Evolutionary conservation across 2,329 filamentous ascomycete genomes (phyloP).

Genomic region (Exophiala bonariae): DNA sequence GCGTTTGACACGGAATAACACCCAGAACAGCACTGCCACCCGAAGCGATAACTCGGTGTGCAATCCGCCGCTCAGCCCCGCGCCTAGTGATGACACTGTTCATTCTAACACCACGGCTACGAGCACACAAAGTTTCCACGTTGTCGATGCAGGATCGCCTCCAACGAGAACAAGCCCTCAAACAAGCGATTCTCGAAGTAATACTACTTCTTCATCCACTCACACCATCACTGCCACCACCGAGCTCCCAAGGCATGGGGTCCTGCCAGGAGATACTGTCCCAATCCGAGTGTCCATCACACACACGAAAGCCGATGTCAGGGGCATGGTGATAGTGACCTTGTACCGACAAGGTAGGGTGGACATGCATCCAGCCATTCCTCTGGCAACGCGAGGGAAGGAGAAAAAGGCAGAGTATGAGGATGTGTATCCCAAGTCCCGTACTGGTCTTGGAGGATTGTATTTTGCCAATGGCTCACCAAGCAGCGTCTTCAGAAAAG

Average conservation of each 20-base stretch:
- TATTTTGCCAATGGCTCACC: constrained; percentile 84
- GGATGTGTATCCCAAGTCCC: constrained; percentile 83
- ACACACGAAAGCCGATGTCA: constrained; percentile 77
- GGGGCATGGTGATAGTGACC: constrained; percentile 91
- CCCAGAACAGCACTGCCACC: constrained; percentile 24
- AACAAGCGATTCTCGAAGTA: constrained; percentile 51
- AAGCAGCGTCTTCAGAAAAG: constrained; percentile 92
- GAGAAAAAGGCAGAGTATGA: constrained; percentile 71
- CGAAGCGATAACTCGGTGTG: constrained; percentile 31
- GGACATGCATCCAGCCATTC: constrained; percentile 69
- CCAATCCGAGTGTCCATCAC: constrained; percentile 78
- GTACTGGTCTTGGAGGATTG: constrained; percentile 80
- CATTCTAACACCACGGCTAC: constrained; percentile 66
- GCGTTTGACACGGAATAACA: constrained; percentile 39
- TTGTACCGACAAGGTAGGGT: constrained; percentile 89
- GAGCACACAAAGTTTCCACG: constrained; percentile 61
- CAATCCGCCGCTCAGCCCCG: constrained; percentile 45
- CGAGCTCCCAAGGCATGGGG: constrained; percentile 79
- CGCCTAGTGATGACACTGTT: constrained; percentile 68
- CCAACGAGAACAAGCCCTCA: constrained; percentile 30
- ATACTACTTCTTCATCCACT: constrained; percentile 58
- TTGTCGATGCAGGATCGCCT: constrained; percentile 47
- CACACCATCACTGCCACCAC: constrained; percentile 85
- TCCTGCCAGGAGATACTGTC: constrained; percentile 79
- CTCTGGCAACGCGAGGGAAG: constrained; percentile 58